phyloP scores from a whole-genome alignment of 169 alveolate genomes.

The Plasmodium knowlesi region DNA sequence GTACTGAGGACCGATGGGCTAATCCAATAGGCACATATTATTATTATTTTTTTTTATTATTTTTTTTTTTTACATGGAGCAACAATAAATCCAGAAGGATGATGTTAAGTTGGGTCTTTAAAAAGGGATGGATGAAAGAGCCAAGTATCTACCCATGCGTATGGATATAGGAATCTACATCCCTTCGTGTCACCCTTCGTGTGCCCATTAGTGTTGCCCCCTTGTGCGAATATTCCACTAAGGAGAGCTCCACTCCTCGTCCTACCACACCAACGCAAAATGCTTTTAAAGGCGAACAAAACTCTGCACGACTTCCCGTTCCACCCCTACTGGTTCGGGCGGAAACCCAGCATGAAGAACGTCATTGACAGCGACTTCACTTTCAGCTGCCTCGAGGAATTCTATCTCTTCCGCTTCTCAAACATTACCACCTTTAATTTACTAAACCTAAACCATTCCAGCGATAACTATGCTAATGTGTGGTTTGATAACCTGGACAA shows the following conservation, averaged over 20 bases:
- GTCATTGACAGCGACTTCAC: constrained; percentile 10
- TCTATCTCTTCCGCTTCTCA: constrained; percentile 63
- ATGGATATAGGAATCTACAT: neutral
- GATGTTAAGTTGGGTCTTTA: neutral
- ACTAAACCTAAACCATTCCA: constrained; percentile 62
- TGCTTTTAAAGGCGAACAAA: constrained; percentile 66
- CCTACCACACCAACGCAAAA: neutral
- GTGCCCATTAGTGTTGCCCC: neutral
- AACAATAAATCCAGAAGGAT: neutral
- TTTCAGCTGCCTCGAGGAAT: constrained; percentile 64
- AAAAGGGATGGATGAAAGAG: neutral
- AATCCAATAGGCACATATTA: neutral
- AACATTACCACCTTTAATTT: constrained; percentile 67
- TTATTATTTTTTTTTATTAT: too few relatives aligned
- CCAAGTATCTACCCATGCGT: neutral
- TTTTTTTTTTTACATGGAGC: neutral
- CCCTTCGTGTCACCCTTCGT: neutral
- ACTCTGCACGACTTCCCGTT: constrained; percentile 68
- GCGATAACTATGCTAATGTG: constrained; percentile 42
- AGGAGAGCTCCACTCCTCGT: neutral
- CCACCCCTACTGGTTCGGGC: constrained; percentile 69
- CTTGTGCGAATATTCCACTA: neutral
- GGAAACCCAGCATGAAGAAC: constrained; percentile 49
- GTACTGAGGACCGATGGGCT: neutral
- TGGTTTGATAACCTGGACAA: constrained; percentile 70